A percentile compares a stretch with the other conserved stretches of the same genome.
Conservation (phyloP, 2,329 filamentous ascomycete genomes). For the Neonectria sp. region DNA sequence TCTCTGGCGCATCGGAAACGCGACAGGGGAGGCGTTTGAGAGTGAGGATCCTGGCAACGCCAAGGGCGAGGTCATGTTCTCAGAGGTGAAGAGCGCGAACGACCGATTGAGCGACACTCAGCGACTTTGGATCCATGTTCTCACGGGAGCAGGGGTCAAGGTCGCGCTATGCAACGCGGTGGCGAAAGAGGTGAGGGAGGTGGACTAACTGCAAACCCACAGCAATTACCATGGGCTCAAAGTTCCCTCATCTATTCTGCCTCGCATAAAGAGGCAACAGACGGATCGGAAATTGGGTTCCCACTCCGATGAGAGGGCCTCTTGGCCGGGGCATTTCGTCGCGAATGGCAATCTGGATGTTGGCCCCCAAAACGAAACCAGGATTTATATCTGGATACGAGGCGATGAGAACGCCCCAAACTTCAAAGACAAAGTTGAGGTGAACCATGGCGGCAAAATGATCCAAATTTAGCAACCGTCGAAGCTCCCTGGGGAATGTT, state of each 20-base stretch:
- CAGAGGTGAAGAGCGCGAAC: slow-evolving; percentile 87
- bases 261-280: slow-evolving; percentile 33
- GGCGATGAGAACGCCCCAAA: slow-evolving; percentile 7
- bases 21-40: slow-evolving; percentile 46
- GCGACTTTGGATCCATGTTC: slow-evolving; percentile 95
- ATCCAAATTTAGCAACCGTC: slow-evolving; percentile 46
- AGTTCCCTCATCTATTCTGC: slow-evolving; percentile 24
- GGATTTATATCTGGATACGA: slow-evolving; percentile 34
- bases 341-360: slow-evolving; percentile 19
- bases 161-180: slow-evolving; percentile 85
- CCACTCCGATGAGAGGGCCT: slow-evolving; percentile 15
- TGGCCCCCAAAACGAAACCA: slow-evolving; percentile 25
- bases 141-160: slow-evolving; percentile 85
- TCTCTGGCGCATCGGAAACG: slow-evolving; percentile 75
- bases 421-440: slow-evolving; percentile 9
- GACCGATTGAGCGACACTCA: slow-evolving; percentile 97
- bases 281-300: slow-evolving; percentile 29
- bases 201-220: slow-evolving; percentile 51
- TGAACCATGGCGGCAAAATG: slow-evolving; percentile 12
- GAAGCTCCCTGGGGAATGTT: slow-evolving; percentile 37
- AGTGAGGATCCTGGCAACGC: slow-evolving; percentile 51
- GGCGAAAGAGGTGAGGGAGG: slow-evolving; percentile 65
- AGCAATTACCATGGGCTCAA: slow-evolving; percentile 23
- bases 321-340: slow-evolving; percentile 29
- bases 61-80: slow-evolving; percentile 79